Evolutionary conservation across 1,284 basidiomycete species (phyloP), one percentile per base, ranked within the genome.

Genomic region (Melampsora occidentalis): DNA sequence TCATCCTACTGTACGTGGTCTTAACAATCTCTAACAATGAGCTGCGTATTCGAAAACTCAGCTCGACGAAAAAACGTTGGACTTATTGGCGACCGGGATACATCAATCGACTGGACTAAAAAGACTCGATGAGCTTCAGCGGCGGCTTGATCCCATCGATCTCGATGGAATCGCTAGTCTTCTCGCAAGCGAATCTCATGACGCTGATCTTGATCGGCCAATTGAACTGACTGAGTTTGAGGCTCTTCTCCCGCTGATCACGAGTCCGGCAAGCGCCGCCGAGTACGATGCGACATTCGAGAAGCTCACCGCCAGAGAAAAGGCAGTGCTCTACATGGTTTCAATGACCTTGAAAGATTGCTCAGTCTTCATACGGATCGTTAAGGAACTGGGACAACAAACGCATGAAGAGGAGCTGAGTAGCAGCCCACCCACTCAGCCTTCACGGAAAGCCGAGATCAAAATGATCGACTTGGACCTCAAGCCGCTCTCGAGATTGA

Each of bases 261-360:
- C 70, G 14, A 62, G 49, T 35, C 5, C 25, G 14, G 14, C 61
- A 2, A 7, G n/a, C 3, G 42, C 42, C 25, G 7, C 35, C 3
- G 46, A 9, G 7, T 49, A 42, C 18, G 31, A 22, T 2, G 28
- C 31, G 6, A 1, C 28, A 9, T 51, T 66, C 14, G 49, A 20
- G 16, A 20, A 22, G 10, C 51, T 66, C 20, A 35, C 63, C 3
- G 2, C 2, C 4, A 46, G 71, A 9, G 28, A 62, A 22, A 73
- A 73, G 33, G 48, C 46, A 35, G 51, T 66, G 18, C 42, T 73
- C 31, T 73, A 73, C 33, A 53, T 64, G 20, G 33, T 73, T 5
- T 66, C 71, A 31, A 73, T 73, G 71, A 59, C 71, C 22, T 57
- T 73, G 48, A 73, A 66, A 39, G 71, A 73, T 39, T 73, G 71